Conservation (phyloP, 495 filamentous ascomycete species). For the Hypoxylon subgilvum region DNA sequence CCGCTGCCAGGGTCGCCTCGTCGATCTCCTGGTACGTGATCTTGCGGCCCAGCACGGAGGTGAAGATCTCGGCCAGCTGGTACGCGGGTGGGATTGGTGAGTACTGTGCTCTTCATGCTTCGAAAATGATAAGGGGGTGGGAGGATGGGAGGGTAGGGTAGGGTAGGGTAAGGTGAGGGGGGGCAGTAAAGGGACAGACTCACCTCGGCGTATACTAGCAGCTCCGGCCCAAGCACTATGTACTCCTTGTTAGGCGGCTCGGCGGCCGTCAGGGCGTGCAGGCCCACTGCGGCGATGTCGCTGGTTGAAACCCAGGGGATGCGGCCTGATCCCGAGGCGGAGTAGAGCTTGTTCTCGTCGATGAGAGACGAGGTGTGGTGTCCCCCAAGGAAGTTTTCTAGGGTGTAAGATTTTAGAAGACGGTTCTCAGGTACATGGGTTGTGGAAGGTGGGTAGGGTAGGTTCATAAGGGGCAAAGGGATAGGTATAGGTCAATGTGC, state of each 20-base stretch:
- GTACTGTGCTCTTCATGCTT: no score
- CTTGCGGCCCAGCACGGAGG: conserved; percentile 44
- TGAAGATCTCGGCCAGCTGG: conserved; percentile 54
- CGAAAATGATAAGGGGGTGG: no score
- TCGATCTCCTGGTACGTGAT: conserved; percentile 55
- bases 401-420: not conserved
- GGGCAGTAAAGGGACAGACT: not conserved
- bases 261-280: conserved; percentile 47
- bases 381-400: conserved; percentile 46
- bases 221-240: conserved; percentile 53
- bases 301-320: conserved; percentile 55
- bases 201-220: conserved; percentile 55
- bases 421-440: no score
- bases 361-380: conserved; percentile 43
- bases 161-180: not conserved
- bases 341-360: conserved; percentile 52
- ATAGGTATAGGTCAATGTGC: not conserved
- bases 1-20: conserved; percentile 38
- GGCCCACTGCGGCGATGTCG: conserved; percentile 57
- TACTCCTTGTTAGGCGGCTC: conserved; percentile 53
- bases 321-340: conserved; percentile 51
- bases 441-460: no score
- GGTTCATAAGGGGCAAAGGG: not conserved
- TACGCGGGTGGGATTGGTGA: no score
- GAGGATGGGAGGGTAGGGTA: not conserved